phyloP scores from a whole-genome alignment of 2,329 filamentous ascomycete genomes.

The Alternaria consortialis region DNA sequence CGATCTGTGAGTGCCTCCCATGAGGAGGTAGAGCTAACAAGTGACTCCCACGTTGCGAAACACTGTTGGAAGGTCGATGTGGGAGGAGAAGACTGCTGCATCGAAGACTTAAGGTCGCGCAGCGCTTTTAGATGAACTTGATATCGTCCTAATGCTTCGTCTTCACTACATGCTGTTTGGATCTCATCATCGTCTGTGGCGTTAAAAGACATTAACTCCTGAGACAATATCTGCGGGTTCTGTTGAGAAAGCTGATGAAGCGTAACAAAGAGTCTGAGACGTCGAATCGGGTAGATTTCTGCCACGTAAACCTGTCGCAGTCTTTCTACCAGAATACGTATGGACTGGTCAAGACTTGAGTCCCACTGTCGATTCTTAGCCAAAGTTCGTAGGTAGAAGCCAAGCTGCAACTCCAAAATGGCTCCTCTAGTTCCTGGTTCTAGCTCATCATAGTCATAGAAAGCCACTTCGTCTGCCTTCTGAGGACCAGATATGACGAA shows the following conservation, averaged over 20 bases:
- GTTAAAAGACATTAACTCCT: constrained; percentile 15
- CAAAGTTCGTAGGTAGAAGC: constrained; percentile 38
- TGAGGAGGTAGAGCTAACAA: constrained; percentile 44
- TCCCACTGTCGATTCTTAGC: constrained; percentile 45
- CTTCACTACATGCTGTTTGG: constrained; percentile 28
- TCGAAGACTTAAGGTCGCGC: constrained; percentile 53
- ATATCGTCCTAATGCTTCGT: constrained; percentile 47
- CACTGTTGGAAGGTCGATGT: constrained; percentile 39
- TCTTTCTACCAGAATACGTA: constrained; percentile 29
- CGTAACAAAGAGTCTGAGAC: constrained; percentile 34
- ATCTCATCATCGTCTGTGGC: constrained; percentile 1
- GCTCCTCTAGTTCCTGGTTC: constrained; percentile 43
- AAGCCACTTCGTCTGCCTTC: constrained; percentile 60
- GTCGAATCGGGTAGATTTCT: constrained; percentile 44
- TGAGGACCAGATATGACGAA: constrained; percentile 52
- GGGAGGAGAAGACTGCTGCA: constrained; percentile 46
- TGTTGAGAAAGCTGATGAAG: constrained; percentile 59
- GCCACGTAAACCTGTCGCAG: constrained; percentile 42
- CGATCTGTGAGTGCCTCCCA: constrained; percentile 53
- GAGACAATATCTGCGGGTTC: constrained; percentile 66
- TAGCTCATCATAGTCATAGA: constrained; percentile 49
- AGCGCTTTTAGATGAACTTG: constrained; percentile 49
- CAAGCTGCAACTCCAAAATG: constrained; percentile 56
- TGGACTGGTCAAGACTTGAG: constrained; percentile 34
- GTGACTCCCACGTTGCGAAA: constrained; percentile 50